Evolutionary conservation across 306 rosid genomes (phyloP).

Genomic region (Prinsepia uniflora): DNA sequence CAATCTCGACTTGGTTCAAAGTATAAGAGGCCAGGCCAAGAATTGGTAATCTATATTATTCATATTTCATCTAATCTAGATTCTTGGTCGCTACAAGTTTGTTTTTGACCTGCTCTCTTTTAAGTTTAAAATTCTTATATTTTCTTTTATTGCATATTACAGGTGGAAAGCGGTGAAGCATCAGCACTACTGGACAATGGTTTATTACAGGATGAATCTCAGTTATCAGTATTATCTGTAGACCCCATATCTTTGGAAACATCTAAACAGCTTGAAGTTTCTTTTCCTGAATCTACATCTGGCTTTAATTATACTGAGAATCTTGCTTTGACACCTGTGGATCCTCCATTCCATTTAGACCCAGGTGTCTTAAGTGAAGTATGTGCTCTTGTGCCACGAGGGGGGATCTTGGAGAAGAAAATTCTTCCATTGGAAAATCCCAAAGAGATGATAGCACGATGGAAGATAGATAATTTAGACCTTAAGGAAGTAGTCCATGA

Average conservation of each 20-base stretch:
- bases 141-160: slow-evolving; percentile 22
- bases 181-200: slow-evolving; percentile 37
- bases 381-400: slow-evolving; percentile 47
- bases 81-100: slow-evolving; percentile 13
- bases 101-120: not conserved
- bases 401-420: slow-evolving; percentile 43
- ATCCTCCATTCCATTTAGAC: slow-evolving; percentile 41
- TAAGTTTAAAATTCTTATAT: not conserved
- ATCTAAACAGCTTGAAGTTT: slow-evolving; percentile 49
- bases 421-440: slow-evolving; percentile 70
- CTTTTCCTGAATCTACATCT: slow-evolving; percentile 43
- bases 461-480: slow-evolving; percentile 84
- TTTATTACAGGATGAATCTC: slow-evolving; percentile 54
- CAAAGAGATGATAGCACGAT: slow-evolving; percentile 89
- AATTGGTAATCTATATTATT: slow-evolving; percentile 48
- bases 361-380: slow-evolving; percentile 45
- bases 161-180: slow-evolving; percentile 57
- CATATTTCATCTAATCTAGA: slow-evolving; percentile 11
- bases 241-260: slow-evolving; percentile 42
- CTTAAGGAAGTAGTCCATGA: slow-evolving; percentile 84
- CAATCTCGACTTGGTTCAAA: slow-evolving; percentile 63
- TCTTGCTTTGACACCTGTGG: slow-evolving; percentile 53
- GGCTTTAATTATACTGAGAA: slow-evolving; percentile 38
- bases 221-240: slow-evolving; percentile 41
- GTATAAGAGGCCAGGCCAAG: slow-evolving; percentile 69